Conservation (phyloP, 2,329 filamentous ascomycete genomes). For the Nectriaceae sp. region DNA sequence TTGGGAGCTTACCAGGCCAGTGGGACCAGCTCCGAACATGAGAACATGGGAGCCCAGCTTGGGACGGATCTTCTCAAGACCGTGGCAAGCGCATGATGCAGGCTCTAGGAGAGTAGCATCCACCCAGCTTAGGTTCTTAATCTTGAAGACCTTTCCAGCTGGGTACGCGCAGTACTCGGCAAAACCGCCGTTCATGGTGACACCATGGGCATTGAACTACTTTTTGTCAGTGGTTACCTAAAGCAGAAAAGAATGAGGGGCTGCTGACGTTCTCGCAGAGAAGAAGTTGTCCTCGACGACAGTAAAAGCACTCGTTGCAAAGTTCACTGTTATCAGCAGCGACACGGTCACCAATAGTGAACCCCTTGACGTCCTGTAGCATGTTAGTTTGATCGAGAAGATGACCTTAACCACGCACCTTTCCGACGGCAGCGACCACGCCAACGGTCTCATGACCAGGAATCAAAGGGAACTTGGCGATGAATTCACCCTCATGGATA, state of each 20-base stretch:
- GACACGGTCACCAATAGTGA: conserved; percentile 64
- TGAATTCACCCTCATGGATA: conserved; percentile 70
- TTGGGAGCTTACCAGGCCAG: conserved; percentile 53
- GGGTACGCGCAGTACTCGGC: conserved; percentile 66
- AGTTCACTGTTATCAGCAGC: conserved; percentile 66
- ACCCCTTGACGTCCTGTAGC: conserved; percentile 56
- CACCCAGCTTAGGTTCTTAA: conserved; percentile 66
- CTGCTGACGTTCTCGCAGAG: conserved; percentile 62
- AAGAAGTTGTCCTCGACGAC: conserved; percentile 65
- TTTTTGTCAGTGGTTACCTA: conserved; percentile 1
- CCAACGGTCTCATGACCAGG: conserved; percentile 71
- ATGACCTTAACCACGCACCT: conserved; percentile 23
- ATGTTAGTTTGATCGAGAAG: conserved; percentile 2
- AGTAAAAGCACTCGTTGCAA: conserved; percentile 74
- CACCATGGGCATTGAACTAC: conserved; percentile 65
- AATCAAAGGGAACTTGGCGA: conserved; percentile 63
- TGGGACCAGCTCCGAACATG: conserved; percentile 68
- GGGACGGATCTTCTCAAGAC: conserved; percentile 67
- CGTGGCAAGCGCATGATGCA: conserved; percentile 71
- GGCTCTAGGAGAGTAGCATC: conserved; percentile 72
- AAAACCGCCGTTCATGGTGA: conserved; percentile 71
- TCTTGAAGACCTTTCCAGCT: conserved; percentile 61
- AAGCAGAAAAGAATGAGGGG: background rate
- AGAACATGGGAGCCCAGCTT: conserved; percentile 66
- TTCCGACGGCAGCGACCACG: conserved; percentile 59